Conservation (phyloP, 768 basidiomycete genomes). For the Boletus patriciae region DNA sequence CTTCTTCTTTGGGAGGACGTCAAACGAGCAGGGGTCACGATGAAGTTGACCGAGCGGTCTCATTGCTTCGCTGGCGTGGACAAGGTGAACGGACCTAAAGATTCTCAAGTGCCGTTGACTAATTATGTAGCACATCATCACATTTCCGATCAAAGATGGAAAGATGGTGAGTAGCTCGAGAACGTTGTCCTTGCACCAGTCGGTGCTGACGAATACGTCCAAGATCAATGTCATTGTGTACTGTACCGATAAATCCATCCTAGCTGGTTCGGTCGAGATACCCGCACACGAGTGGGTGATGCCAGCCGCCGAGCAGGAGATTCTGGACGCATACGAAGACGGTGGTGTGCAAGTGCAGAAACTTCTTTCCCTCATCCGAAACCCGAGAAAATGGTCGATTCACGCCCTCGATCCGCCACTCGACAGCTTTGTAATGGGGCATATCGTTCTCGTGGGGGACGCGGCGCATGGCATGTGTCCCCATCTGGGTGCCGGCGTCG, state of each 20-base stretch:
- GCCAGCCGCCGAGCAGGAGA: constrained; percentile 40
- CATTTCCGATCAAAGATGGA: constrained; percentile 47
- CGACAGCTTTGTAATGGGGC: constrained; percentile 41
- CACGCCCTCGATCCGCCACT: constrained; percentile 50
- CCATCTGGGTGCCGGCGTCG: constrained; percentile 57
- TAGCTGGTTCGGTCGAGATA: constrained; percentile 28
- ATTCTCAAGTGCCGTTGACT: not conserved
- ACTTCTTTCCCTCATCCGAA: constrained; percentile 44
- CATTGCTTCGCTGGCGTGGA: constrained; percentile 45
- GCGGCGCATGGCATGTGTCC: constrained; percentile 48
- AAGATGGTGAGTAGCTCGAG: constrained; percentile 36
- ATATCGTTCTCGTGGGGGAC: constrained; percentile 48
- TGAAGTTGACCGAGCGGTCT: constrained; percentile 37
- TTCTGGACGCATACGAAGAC: constrained; percentile 43
- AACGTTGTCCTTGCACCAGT: not conserved
- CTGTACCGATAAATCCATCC: constrained; percentile 33
- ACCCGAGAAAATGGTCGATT: constrained; percentile 53
- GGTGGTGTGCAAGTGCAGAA: constrained; percentile 47
- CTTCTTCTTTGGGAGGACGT: constrained; percentile 43
- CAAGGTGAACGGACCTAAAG: constrained; percentile 36
- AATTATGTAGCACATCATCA: constrained; percentile 50
- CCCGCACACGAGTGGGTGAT: constrained; percentile 43
- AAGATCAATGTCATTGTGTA: constrained; percentile 52
- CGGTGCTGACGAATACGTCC: not conserved
- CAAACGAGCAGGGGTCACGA: constrained; percentile 43